These are phyloP conservation scores for Collybia sp. DNA, from an alignment of 768 basidiomycete species.

Conservation along the genomic window DNA sequence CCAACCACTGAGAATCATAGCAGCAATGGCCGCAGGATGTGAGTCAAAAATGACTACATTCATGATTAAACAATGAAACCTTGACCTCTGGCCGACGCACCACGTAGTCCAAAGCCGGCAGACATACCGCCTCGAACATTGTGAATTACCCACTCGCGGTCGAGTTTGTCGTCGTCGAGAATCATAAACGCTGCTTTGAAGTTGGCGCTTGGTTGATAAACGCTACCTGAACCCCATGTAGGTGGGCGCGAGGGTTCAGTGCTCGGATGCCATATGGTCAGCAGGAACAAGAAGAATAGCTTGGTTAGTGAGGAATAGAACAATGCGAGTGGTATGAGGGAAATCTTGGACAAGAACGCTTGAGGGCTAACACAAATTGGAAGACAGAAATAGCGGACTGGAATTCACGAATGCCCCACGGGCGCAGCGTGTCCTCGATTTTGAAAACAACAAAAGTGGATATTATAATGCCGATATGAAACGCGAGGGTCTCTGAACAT, in stretches of 20 bases:
- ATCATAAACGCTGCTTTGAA: slow-evolving; percentile 40
- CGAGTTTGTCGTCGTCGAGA: slow-evolving; percentile 69
- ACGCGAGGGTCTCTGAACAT: slow-evolving; percentile 63
- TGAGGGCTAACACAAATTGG: neutral
- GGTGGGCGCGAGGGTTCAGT: slow-evolving; percentile 16
- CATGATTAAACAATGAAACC: neutral
- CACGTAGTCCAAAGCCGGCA: slow-evolving; percentile 80
- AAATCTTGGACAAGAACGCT: slow-evolving; percentile 35
- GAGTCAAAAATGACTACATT: slow-evolving; percentile 70
- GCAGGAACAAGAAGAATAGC: slow-evolving; percentile 72
- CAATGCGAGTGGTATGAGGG: slow-evolving; percentile 72
- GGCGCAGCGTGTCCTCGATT: slow-evolving; percentile 29
- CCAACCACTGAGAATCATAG: slow-evolving; percentile 78
- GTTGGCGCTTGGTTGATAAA: slow-evolving; percentile 23
- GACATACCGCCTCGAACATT: slow-evolving; percentile 85
- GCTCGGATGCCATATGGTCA: slow-evolving; percentile 74
- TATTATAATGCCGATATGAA: slow-evolving; percentile 64
- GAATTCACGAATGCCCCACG: slow-evolving; percentile 44
- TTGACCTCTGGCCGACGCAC: slow-evolving; percentile 29
- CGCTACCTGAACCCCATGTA: slow-evolving; percentile 13
- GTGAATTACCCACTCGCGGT: slow-evolving; percentile 80
- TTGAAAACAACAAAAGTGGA: slow-evolving; percentile 51
- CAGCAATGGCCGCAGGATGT: slow-evolving; percentile 67
- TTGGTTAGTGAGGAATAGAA: slow-evolving; percentile 85
- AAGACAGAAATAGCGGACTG: slow-evolving; percentile 27